Conservation (phyloP, 495 filamentous ascomycete species). For the Lineolata rhizophorae region DNA sequence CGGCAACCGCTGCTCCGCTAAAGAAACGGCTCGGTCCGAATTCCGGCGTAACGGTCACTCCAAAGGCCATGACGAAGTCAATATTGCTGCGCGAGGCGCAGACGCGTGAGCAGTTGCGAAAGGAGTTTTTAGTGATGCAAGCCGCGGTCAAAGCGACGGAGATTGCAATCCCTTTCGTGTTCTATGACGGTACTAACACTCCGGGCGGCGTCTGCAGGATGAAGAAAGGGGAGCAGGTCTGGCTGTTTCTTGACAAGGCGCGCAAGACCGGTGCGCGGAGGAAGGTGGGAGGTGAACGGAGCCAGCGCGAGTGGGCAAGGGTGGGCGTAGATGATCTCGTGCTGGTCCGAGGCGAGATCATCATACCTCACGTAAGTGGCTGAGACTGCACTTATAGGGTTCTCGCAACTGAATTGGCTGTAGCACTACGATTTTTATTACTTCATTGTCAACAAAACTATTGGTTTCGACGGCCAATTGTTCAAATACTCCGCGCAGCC, state of each 20-base stretch:
- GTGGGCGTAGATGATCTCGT: conserved; percentile 94
- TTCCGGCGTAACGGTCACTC: conserved; percentile 38
- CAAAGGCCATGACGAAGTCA: conserved; percentile 71
- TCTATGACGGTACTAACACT: conserved; percentile 96
- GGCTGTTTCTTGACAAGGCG: conserved; percentile 80
- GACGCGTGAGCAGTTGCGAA: conserved; percentile 59
- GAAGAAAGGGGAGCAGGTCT: conserved; percentile 80
- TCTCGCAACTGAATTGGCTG: conserved; percentile 2
- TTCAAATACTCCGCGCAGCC: conserved; percentile 52
- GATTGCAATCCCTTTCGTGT: conserved; percentile 84
- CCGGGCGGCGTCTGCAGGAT: conserved; percentile 59
- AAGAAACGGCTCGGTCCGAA: conserved; percentile 41
- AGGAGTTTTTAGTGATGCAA: conserved; percentile 67
- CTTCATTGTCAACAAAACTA: conserved; percentile 72
- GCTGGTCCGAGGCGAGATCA: conserved; percentile 76
- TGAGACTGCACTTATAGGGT: conserved; percentile 4
- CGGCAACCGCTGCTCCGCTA: conserved; percentile 17
- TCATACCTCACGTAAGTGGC: conserved; percentile 73
- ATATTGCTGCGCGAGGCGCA: conserved; percentile 61
- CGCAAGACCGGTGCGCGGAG: conserved; percentile 73
- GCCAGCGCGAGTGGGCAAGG: conserved; percentile 68
- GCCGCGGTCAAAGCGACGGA: conserved; percentile 76
- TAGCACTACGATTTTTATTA: conserved; percentile 95
- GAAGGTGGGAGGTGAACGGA: conserved; percentile 39
- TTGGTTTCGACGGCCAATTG: conserved; percentile 48